Conservation (phyloP, 2,329 filamentous ascomycete genomes). For the Exophiala lecanii-corni region DNA sequence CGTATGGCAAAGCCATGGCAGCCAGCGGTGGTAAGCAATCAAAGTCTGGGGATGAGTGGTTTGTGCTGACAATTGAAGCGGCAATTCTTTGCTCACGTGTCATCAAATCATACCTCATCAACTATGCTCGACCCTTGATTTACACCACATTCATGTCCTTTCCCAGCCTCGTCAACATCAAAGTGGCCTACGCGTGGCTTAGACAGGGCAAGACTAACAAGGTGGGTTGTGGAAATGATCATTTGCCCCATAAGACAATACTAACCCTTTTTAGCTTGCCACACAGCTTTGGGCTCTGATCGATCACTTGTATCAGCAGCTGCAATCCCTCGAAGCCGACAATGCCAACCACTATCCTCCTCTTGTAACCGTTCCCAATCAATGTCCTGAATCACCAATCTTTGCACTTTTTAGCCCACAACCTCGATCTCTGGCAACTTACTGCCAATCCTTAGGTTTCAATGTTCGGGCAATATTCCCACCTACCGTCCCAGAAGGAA, state of each 20-base stretch:
- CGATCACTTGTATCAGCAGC: slow-evolving; percentile 39
- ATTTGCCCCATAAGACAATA: too few relatives aligned
- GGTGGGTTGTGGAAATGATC: too few relatives aligned
- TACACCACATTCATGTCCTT: slow-evolving; percentile 68
- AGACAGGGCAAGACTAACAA: slow-evolving; percentile 44
- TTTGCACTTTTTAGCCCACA: slow-evolving; percentile 57
- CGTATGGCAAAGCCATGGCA: slow-evolving; percentile 51
- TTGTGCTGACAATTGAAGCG: slow-evolving; percentile 36
- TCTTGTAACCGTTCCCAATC: slow-evolving; percentile 16
- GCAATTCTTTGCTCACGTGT: slow-evolving; percentile 58
- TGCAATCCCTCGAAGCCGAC: slow-evolving; percentile 37
- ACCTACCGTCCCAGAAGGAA: slow-evolving; percentile 61
- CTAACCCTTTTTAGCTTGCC: slow-evolving; percentile 33
- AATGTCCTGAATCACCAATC: slow-evolving; percentile 56
- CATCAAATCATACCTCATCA: slow-evolving; percentile 63
- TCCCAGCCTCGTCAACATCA: slow-evolving; percentile 56
- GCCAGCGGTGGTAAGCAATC: slow-evolving; percentile 59
- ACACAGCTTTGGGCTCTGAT: slow-evolving; percentile 47
- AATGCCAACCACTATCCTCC: slow-evolving; percentile 15
- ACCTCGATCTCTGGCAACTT: slow-evolving; percentile 54
- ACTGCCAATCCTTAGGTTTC: slow-evolving; percentile 57
- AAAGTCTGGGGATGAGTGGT: too few relatives aligned
- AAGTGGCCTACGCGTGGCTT: slow-evolving; percentile 56
- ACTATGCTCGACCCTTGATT: slow-evolving; percentile 70
- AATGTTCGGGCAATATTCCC: slow-evolving; percentile 63